These are phyloP conservation scores for Angomonas deanei DNA, from an alignment of 208 protist genomes.

Conservation along the genomic window DNA sequence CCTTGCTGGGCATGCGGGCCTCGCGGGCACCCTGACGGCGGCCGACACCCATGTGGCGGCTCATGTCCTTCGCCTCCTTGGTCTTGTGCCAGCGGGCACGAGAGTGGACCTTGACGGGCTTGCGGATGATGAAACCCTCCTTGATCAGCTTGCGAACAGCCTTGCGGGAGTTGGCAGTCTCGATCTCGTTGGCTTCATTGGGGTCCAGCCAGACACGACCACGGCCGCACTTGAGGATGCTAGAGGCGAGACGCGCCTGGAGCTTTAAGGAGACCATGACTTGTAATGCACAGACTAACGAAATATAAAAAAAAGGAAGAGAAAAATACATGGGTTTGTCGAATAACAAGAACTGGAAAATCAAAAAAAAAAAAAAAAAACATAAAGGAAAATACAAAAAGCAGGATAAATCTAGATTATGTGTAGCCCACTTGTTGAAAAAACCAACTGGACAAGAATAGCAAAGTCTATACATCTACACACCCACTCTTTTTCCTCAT, in stretches of 20 bases:
- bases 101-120: constrained; percentile 94
- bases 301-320: background rate
- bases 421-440: no score
- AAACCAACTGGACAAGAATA: no score
- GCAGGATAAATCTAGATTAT: no score
- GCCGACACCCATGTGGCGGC: constrained; percentile 93
- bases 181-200: constrained; percentile 96
- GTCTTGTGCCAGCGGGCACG: constrained; percentile 88
- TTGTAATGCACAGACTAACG: background rate
- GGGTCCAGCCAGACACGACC: constrained; percentile 97
- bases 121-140: constrained; percentile 96
- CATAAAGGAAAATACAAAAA: background rate
- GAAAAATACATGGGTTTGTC: background rate
- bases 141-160: constrained; percentile 96
- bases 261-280: constrained; percentile 83
- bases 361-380: background rate
- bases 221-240: constrained; percentile 97
- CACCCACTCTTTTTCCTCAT: no score
- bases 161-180: constrained; percentile 96
- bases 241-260: constrained; percentile 97
- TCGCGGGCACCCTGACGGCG: constrained; percentile 96
- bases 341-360: background rate
- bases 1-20: constrained; percentile 96
- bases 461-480: no score
- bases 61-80: constrained; percentile 91